Base-by-base conservation (phyloP, 1,139 yeast species). In the Scheffersomyces quercinus region DNA sequence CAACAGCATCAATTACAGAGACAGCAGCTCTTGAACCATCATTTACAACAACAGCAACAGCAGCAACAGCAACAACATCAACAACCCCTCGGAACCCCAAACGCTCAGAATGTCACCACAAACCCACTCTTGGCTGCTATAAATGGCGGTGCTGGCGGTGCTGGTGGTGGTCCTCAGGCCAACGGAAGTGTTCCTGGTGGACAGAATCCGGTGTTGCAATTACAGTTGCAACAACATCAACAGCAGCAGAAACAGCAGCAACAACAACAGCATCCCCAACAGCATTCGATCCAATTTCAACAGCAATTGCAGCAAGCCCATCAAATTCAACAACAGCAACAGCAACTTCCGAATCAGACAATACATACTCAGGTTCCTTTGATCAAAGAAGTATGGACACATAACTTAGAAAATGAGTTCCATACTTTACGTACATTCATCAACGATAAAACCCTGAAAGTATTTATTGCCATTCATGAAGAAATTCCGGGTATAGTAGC, bases 401-500 rank as follows among this genome's bases (percentile, higher is more conserved):
- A 83, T 58, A 93, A 91, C 61, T 72, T 93, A 53, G 90, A 88
- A 55, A 81, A 81, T 48, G 97, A 91, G 60, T 85, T 93, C 73
- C 81, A 81, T 44, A 68, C 81, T 12, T 79, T 91, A 48, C 79
- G 97, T 49, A 80, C 82, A 44, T 75, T 89, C 43, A 77, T 87
- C 35, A 67, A 67, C 49, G 85, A 81, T 47, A 80, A 82, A 48
- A 86, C 85, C 56, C 82, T 85, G 42, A 55, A 60, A 30, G 59
- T 73, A 26, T 80, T 79, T 57, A 80, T 90, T 15, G 83, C 96
- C 2, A 84, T 84, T 41, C 86, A 91, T 56, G 91, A 95, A 46
- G 97, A 93, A 64, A 90, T 93, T 60, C 97, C 97, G 0, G 99
- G 99, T 0, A 88, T 95, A 29, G 88, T 93, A 24, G 97, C 97